Evolutionary conservation across 83 land plant species (phyloP), one percentile per base, ranked within the genome.

Genomic region (Picea mariana): DNA sequence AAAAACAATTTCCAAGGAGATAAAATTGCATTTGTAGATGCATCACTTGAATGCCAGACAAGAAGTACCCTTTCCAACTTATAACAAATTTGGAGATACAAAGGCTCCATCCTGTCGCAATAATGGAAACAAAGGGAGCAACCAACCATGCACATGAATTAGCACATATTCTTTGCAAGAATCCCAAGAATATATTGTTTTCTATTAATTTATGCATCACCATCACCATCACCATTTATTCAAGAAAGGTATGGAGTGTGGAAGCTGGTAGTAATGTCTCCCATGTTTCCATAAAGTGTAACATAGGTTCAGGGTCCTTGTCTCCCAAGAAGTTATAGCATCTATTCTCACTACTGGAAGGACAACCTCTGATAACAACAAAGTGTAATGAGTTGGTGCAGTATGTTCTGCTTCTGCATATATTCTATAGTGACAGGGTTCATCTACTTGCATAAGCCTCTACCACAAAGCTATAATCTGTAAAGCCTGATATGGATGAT

Each of bases 1-100:
- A n/a, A n/a, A n/a, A n/a, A n/a, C n/a, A n/a, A n/a, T n/a, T n/a
- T 93, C 99, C 99, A 95, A 52, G 98, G 99, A 9, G 95, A 94
- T 31, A 42, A 6, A 97, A 80, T 11, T 85, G 79, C 78, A 88
- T 42, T 42, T 11, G 98, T 99, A 76, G 98, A 97, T 31, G 71
- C 80, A 83, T 97, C 99, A 81, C 93, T 92, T 9, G 99, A 92
- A 81, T 93, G 94, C 98, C 99, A 94, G 13, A 91, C 95, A 75
- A 87, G 92, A 78, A 95, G 93, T 72, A 90, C 97, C 80, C 75
- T 79, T n/a, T n/a, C n/a, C n/a, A n/a, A n/a, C n/a, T n/a, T n/a
- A n/a, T n/a, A n/a, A n/a, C n/a, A n/a, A n/a, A n/a, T n/a, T n/a
- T n/a, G n/a, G n/a, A n/a, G 87, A 81, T 95, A 93, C 6, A 96